A percentile compares a stretch with the other conserved stretches of the same genome.
These are phyloP conservation scores for Puccinia sorghi DNA, from an alignment of 1,284 basidiomycete species.

Conservation along the genomic window DNA sequence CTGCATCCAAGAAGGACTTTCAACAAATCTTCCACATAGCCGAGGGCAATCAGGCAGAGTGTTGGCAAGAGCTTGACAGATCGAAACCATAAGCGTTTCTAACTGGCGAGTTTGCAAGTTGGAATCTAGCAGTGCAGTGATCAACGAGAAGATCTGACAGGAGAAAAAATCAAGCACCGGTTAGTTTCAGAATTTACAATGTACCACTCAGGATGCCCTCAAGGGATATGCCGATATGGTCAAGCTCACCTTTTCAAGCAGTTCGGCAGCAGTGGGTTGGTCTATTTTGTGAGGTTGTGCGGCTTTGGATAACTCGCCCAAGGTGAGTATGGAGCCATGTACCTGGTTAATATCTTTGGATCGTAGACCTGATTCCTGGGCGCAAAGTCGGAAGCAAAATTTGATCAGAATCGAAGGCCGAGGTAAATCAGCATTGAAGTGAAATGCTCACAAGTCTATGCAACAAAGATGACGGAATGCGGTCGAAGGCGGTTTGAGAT, in stretches of 20 bases:
- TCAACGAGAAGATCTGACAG: constrained; percentile 25
- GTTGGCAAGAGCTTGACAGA: constrained; percentile 40
- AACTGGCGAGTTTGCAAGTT: constrained; percentile 20
- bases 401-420: neutral
- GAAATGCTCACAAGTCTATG: constrained; percentile 63
- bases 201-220: constrained; percentile 4
- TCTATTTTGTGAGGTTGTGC: constrained; percentile 2
- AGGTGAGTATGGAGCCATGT: constrained; percentile 76
- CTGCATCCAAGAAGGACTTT: constrained; percentile 31
- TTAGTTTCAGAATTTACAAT: neutral
- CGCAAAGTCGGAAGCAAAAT: neutral
- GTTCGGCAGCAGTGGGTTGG: neutral
- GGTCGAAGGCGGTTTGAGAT: constrained; percentile 68
- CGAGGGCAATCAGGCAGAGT: constrained; percentile 20
- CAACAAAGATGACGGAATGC: constrained; percentile 63
- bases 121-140: constrained; percentile 17
- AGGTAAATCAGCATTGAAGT: neutral
- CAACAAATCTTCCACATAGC: constrained; percentile 3
- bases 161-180: neutral
- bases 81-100: constrained; percentile 4
- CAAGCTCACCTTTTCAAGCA: constrained; percentile 27
- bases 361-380: constrained; percentile 65
- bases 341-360: constrained; percentile 72
- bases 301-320: constrained; percentile 68
- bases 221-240: constrained; percentile 4